Percentiles rank a stretch among this genome's conserved stretches.
These are phyloP conservation scores for Astragalus membranaceus DNA, from an alignment of 306 rosid species.

Conservation along the genomic window DNA sequence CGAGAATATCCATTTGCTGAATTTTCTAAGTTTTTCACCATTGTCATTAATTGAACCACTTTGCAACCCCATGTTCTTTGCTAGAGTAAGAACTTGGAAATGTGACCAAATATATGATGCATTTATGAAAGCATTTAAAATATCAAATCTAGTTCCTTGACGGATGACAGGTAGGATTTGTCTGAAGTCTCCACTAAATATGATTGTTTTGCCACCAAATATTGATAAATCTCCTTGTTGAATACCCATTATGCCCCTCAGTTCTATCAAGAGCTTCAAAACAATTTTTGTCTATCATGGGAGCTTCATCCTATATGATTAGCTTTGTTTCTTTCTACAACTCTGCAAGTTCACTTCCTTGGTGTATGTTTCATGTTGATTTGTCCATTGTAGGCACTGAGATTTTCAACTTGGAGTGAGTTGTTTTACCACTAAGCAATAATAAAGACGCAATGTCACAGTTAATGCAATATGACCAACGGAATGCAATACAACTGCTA, in stretches of 20 bases:
- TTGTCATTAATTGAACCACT: neutral
- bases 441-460: neutral
- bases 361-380: neutral
- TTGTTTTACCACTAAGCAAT: neutral
- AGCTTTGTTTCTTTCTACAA: neutral
- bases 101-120: neutral
- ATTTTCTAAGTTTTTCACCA: too few species aligned
- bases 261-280: neutral
- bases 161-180: neutral
- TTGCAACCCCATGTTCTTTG: neutral
- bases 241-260: neutral
- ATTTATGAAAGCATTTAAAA: neutral
- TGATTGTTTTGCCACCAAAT: neutral
- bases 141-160: neutral
- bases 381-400: neutral
- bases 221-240: too few species aligned
- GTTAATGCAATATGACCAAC: too few species aligned
- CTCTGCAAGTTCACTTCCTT: neutral
- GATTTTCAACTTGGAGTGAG: neutral
- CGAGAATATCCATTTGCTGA: neutral
- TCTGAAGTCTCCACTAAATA: neutral
- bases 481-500: neutral
- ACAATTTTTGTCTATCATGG: neutral
- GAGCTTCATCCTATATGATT: neutral
- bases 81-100: neutral